Conservation (phyloP, 169 alveolate genomes). For the Plasmodium inui region DNA sequence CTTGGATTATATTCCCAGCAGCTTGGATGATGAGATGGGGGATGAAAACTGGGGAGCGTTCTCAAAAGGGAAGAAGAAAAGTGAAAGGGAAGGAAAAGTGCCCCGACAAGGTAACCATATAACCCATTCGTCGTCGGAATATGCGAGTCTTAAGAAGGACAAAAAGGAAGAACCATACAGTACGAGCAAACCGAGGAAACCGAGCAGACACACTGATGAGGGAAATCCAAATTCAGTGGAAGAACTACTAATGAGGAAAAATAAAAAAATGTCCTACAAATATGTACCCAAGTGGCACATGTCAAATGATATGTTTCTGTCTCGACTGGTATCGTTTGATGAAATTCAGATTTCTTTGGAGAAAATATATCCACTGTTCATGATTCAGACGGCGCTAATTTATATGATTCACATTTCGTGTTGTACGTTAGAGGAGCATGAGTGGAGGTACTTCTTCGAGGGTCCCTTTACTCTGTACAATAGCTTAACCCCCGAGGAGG, state of each 20-base stretch:
- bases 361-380: constrained; percentile 56
- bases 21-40: neutral
- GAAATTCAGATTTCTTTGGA: constrained; percentile 65
- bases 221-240: neutral
- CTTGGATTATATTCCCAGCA: constrained; percentile 12
- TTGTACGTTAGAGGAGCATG: constrained; percentile 48
- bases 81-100: neutral
- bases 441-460: constrained; percentile 70
- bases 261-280: constrained; percentile 64
- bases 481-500: constrained; percentile 73
- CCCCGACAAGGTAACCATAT: neutral
- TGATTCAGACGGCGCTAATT: constrained; percentile 72
- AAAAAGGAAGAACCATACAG: neutral
- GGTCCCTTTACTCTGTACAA: constrained; percentile 50
- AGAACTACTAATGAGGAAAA: constrained; percentile 2
- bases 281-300: constrained; percentile 72
- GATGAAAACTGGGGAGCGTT: neutral
- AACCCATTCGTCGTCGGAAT: neutral
- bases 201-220: neutral
- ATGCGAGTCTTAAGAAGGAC: neutral
- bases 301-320: constrained; percentile 74
- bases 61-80: neutral
- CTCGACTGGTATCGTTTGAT: constrained; percentile 74
- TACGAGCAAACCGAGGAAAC: too few relatives aligned
- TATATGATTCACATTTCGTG: constrained; percentile 73